These are phyloP conservation scores for Teunomyces lycoperdinae DNA, from an alignment of 805 yeast species.

Conservation along the genomic window DNA sequence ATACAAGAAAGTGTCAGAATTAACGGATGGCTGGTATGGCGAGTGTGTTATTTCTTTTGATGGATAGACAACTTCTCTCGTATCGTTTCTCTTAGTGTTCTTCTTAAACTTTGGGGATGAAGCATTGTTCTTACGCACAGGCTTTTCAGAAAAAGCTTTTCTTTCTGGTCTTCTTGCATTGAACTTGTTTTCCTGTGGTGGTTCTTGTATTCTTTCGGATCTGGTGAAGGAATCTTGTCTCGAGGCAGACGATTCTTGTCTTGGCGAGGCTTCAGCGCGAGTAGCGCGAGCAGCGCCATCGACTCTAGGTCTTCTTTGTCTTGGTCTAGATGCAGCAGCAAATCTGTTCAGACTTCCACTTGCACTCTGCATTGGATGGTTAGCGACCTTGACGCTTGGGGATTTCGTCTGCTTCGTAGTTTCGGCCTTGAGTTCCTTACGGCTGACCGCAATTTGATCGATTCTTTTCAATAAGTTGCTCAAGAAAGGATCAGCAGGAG, in stretches of 20 bases:
- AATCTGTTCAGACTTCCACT: background rate
- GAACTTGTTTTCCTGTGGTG: background rate
- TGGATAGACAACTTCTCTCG: conserved; percentile 3
- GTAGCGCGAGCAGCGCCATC: conserved; percentile 5
- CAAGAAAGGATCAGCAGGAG: conserved; percentile 19
- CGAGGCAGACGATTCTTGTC: background rate
- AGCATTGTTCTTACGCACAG: conserved; percentile 3
- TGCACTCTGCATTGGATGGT: conserved; percentile 1
- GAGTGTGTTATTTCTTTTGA: conserved; percentile 5
- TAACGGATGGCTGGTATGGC: conserved; percentile 18
- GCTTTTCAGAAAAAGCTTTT: background rate
- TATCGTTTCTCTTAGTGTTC: background rate
- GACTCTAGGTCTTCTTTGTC: conserved; percentile 3
- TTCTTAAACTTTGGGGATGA: background rate
- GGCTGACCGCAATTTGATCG: conserved; percentile 26
- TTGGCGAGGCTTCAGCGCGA: background rate
- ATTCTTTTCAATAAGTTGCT: conserved; percentile 37
- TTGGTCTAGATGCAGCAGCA: background rate
- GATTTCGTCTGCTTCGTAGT: conserved; percentile 1
- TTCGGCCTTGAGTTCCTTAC: conserved; percentile 8
- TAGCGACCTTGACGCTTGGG: background rate
- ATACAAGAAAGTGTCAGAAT: conserved; percentile 32
- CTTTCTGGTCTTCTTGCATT: conserved; percentile 6
- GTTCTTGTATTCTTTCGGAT: background rate
- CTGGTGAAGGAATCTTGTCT: background rate